Conservation (phyloP, 139 green algal species). For the Micractinium sp. region DNA sequence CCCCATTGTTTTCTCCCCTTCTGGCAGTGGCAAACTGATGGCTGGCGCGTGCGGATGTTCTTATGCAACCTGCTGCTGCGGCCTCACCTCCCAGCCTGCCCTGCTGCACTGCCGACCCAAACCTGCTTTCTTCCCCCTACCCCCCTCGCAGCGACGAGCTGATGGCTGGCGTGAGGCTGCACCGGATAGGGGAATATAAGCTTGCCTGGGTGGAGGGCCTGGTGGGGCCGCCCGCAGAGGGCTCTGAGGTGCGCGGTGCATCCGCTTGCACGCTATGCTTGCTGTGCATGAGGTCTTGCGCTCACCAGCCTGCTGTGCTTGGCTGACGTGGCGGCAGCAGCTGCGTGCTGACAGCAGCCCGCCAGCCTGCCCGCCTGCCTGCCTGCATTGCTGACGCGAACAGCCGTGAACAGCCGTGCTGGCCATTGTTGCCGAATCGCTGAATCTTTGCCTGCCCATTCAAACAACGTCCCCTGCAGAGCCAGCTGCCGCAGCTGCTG, state of each 20-base stretch:
- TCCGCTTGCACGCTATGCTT: background rate
- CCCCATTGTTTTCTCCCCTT: background rate
- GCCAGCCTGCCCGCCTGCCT: background rate
- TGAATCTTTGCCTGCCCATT: background rate
- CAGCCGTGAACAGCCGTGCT: background rate
- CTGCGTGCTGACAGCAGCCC: background rate
- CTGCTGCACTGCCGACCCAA: background rate
- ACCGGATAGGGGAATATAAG: constrained; percentile 53
- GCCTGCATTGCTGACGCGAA: background rate
- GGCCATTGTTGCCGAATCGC: background rate
- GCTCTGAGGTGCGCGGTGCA: constrained; percentile 17
- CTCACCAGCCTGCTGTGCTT: background rate
- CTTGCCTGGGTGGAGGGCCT: constrained; percentile 66
- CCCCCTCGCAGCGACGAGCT: constrained; percentile 48
- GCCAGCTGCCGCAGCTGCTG: constrained; percentile 45
- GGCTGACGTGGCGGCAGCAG: background rate
- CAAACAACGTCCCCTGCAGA: constrained; percentile 11
- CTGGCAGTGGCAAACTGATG: background rate
- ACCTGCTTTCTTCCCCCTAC: background rate
- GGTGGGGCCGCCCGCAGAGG: constrained; percentile 40
- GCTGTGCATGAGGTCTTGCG: no score
- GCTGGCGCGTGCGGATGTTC: background rate
- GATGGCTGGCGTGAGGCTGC: constrained; percentile 33
- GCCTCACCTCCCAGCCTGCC: background rate
- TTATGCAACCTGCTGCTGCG: background rate